Conservation (phyloP, 106 monocot genomes). For the Apostasia shenzhenica region DNA sequence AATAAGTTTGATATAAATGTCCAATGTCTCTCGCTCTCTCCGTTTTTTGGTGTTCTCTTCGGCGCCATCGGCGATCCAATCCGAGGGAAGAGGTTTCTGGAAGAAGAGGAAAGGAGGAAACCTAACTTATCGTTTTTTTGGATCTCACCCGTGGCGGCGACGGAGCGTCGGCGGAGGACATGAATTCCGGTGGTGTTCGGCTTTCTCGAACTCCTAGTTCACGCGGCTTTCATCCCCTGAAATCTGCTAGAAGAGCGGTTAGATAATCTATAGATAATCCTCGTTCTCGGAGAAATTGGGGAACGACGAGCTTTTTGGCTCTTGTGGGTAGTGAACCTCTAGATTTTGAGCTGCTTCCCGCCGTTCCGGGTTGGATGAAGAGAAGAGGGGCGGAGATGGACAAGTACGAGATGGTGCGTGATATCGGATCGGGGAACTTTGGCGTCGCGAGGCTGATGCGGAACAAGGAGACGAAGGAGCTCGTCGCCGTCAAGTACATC, state of each 20-base stretch:
- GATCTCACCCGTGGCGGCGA: neutral
- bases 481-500: slow-evolving; percentile 66
- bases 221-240: neutral
- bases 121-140: neutral
- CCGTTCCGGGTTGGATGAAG: neutral
- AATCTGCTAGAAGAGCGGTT: neutral
- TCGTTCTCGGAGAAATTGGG: neutral
- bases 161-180: neutral
- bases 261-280: neutral
- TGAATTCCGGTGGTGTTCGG: neutral
- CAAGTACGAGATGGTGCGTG: slow-evolving; percentile 58
- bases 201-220: neutral
- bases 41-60: neutral
- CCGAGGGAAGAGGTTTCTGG: neutral
- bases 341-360: too few relatives aligned
- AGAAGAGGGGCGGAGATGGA: slow-evolving; percentile 23
- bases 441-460: slow-evolving; percentile 57
- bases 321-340: too few relatives aligned
- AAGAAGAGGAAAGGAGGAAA: neutral
- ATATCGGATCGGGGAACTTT: slow-evolving; percentile 56
- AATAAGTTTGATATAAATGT: too few relatives aligned
- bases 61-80: neutral
- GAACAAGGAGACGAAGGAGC: slow-evolving; percentile 54
- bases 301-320: neutral
- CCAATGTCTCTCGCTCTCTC: too few relatives aligned